Percentiles rank a stretch among this genome's conserved stretches.
These are phyloP conservation scores for Botrytis paeoniae DNA, from an alignment of 2,329 filamentous ascomycete species.

Conservation along the genomic window DNA sequence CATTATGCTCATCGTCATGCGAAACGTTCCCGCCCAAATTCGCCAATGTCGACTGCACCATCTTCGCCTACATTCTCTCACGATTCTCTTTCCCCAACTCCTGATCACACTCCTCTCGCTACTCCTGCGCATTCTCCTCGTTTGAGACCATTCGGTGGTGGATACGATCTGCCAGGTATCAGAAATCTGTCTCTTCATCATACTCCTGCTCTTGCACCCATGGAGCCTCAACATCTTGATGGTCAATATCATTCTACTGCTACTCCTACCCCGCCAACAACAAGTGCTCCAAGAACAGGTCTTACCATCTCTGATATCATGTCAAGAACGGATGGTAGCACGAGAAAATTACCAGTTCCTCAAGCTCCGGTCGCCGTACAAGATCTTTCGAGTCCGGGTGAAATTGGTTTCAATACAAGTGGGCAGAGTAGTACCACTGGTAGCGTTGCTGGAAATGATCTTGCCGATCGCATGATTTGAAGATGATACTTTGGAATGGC, in stretches of 20 bases:
- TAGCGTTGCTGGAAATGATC: conserved; percentile 71
- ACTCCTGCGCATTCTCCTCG: conserved; percentile 94
- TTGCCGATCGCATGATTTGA: conserved; percentile 52
- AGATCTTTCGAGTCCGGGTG: conserved; percentile 69
- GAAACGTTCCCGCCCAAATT: conserved; percentile 90
- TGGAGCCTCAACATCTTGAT: conserved; percentile 50
- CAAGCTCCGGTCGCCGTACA: conserved; percentile 85
- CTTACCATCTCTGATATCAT: conserved; percentile 91
- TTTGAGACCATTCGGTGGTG: conserved; percentile 66
- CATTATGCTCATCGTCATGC: conserved; percentile 70
- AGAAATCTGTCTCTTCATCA: conserved; percentile 68
- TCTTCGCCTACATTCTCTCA: conserved; percentile 96
- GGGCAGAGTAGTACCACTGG: conserved; percentile 74
- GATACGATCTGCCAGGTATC: conserved; percentile 82
- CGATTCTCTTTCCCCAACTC: conserved; percentile 91
- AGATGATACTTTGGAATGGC: conserved; percentile 22
- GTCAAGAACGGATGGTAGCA: conserved; percentile 79
- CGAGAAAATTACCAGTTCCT: conserved; percentile 86
- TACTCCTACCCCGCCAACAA: conserved; percentile 48
- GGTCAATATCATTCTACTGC: conserved; percentile 47
- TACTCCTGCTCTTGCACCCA: conserved; percentile 63
- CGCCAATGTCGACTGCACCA: conserved; percentile 90
- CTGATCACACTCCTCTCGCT: conserved; percentile 96
- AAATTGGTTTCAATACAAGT: conserved; percentile 60
- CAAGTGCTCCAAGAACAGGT: conserved; percentile 52